These are phyloP conservation scores for Oidiodendron maius DNA, from an alignment of 495 filamentous ascomycete species.

Conservation along the genomic window DNA sequence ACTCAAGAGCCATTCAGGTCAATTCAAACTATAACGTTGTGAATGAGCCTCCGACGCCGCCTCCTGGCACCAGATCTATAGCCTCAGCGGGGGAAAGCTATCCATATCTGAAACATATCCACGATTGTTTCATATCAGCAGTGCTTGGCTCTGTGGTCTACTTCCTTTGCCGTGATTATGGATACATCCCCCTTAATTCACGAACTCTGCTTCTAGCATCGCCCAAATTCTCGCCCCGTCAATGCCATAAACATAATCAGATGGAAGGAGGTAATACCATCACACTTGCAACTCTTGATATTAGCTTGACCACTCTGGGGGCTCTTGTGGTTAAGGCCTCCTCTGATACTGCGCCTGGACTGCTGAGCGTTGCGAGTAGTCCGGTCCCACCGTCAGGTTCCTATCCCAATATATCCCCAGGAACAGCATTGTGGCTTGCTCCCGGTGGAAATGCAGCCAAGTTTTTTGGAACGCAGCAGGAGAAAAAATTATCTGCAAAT, in stretches of 20 bases:
- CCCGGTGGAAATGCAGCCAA: conserved; percentile 43
- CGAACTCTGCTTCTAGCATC: conserved; percentile 20
- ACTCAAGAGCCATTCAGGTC: conserved; percentile 12
- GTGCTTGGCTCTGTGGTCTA: conserved; percentile 20
- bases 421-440: conserved; percentile 38
- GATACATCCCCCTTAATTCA: conserved; percentile 21
- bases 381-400: not conserved
- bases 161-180: conserved; percentile 19
- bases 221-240: not conserved
- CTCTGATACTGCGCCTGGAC: conserved; percentile 15
- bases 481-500: conserved; percentile 1
- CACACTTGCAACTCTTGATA: conserved; percentile 22
- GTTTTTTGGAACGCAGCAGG: conserved; percentile 11
- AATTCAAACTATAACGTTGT: conserved; percentile 5
- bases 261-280: conserved; percentile 4
- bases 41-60: conserved; percentile 12
- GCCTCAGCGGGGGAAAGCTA: not conserved
- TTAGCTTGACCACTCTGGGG: conserved; percentile 23
- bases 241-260: not conserved
- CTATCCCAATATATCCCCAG: conserved; percentile 6
- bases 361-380: not conserved
- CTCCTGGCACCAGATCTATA: conserved; percentile 11
- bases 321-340: conserved; percentile 21
- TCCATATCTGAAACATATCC: conserved; percentile 14
- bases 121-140: conserved; percentile 24